Evolutionary conservation across 169 alveolate genomes (phyloP).

Genomic region (Babesia caballi): DNA sequence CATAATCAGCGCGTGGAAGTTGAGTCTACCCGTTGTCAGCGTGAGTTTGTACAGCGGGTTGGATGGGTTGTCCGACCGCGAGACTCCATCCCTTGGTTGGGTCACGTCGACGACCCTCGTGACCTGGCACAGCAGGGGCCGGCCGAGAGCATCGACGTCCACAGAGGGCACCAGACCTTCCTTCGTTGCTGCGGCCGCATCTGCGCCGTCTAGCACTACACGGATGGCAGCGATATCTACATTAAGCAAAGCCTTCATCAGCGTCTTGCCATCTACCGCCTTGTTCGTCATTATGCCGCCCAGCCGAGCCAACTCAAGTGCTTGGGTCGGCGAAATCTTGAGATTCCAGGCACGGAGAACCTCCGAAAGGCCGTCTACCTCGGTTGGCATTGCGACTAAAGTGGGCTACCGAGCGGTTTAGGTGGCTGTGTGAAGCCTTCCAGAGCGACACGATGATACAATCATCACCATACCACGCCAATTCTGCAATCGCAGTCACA

Average conservation of each 20-base stretch:
- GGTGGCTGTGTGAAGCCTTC: no score
- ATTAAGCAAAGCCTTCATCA: neutral
- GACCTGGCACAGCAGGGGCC: slow-evolving; percentile 26
- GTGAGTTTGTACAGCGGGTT: slow-evolving; percentile 19
- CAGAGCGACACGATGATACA: no score
- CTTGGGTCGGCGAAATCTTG: slow-evolving; percentile 8
- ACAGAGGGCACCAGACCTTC: neutral
- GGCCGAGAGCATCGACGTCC: neutral
- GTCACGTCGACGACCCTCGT: slow-evolving; percentile 10
- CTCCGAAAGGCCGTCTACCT: neutral
- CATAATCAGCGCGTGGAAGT: slow-evolving; percentile 13
- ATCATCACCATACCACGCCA: no score
- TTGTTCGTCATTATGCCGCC: neutral
- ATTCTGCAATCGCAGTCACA: no score
- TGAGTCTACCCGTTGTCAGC: slow-evolving; percentile 6
- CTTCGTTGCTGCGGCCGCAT: neutral
- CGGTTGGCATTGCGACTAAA: neutral
- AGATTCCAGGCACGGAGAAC: slow-evolving; percentile 9
- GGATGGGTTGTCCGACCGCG: neutral
- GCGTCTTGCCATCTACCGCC: neutral
- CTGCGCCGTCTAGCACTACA: neutral
- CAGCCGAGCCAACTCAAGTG: neutral
- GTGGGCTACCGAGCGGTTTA: no score
- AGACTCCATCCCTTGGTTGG: neutral
- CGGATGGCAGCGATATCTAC: neutral